Base-by-base conservation (phyloP, 805 yeast species). In the Barnettozyma populi region DNA sequence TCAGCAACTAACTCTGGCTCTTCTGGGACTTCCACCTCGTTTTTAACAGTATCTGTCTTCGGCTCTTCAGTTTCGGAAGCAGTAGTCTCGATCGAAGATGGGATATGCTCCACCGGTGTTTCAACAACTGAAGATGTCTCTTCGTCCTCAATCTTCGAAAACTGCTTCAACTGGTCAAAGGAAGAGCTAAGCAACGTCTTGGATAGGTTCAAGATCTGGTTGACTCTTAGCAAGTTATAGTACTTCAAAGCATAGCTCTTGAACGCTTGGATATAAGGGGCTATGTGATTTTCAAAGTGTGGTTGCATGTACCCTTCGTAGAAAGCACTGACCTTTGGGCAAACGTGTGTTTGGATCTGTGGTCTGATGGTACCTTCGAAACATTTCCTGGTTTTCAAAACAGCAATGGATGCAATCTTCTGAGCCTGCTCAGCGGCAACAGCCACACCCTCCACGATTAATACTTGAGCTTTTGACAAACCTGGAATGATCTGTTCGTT, bases 191-290 rank as follows among this genome's bases (percentile, higher is more conserved):
- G 21, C 24, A 51, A 38, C 2, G 37, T 20, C 50, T 54, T 56
- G 4, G 61, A 56, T 3, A 54, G 23, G 11, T 34, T 36, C n/a
- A 57, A 35, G 10, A 55, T 54, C 23, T 54, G 50, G n/a, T 55
- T 41, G 16, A 59, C 41, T 47, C 52, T 55, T 23, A 59, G 41
- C 18, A 56, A 25, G 9, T 40, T 37, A 43, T 53, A 56, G 25
- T 49, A 52, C 41, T 54, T 56, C 25, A 9, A 8, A 23, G 34
- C 36, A 9, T 50, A 47, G 18, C 20, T 21, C 9, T 7, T 13
- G 14, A 45, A 19, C 1, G 27, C 2, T 16, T 47, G 46, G 21
- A 52, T 44, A 36, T 53, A 43, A 10, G 35, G 38, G 8, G n/a
- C 39, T 9, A 39, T 9, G 6, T 43, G 27, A 8, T 19, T 21